phyloP scores from a whole-genome alignment of 2,329 filamentous ascomycete genomes.

The Taxawa tesnikishii region DNA sequence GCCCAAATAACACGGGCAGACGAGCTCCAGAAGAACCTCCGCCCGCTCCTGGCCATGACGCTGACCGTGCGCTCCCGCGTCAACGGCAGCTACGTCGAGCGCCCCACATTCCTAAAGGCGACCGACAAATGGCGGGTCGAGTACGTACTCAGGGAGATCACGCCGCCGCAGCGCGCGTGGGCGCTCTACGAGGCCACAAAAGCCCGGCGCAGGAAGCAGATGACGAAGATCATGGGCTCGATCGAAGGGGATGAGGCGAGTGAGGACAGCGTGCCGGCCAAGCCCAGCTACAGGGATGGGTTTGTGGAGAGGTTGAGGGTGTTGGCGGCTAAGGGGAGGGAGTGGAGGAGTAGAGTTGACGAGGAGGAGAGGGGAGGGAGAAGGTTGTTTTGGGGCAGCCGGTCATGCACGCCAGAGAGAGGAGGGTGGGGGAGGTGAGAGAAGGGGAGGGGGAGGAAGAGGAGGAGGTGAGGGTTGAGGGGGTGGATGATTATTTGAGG shows the following conservation, averaged over 20 bases:
- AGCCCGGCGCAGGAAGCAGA: conserved; percentile 44
- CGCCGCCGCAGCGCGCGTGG: conserved; percentile 27
- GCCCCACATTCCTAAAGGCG: conserved; percentile 40
- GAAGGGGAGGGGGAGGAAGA: conserved; percentile 6
- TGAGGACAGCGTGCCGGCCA: conserved; percentile 2
- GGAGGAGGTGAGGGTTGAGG: conserved; percentile 8
- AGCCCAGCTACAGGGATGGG: conserved; percentile 10
- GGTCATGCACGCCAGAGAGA: conserved; percentile 4
- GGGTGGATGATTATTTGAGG: conserved; percentile 11
- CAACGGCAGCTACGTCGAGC: conserved; percentile 49
- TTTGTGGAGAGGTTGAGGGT: conserved; percentile 33
- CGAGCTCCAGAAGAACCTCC: conserved; percentile 8
- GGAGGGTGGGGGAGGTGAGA: conserved; percentile 1
- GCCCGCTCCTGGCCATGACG: conserved; percentile 52
- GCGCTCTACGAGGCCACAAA: conserved; percentile 46
- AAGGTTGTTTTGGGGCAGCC: conserved; percentile 18
- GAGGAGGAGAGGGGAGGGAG: conserved; percentile 35
- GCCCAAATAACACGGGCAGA: conserved; percentile 5
- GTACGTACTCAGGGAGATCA: conserved; percentile 60
- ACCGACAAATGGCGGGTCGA: conserved; percentile 58
- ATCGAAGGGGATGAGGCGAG: conserved; percentile 24
- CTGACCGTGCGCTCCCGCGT: conserved; percentile 62
- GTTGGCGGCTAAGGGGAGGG: conserved; percentile 43
- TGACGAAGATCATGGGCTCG: conserved; percentile 25
- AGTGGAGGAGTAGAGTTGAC: conserved; percentile 45